phyloP scores from a whole-genome alignment of 169 alveolate genomes.

The Plasmodium sp. region DNA sequence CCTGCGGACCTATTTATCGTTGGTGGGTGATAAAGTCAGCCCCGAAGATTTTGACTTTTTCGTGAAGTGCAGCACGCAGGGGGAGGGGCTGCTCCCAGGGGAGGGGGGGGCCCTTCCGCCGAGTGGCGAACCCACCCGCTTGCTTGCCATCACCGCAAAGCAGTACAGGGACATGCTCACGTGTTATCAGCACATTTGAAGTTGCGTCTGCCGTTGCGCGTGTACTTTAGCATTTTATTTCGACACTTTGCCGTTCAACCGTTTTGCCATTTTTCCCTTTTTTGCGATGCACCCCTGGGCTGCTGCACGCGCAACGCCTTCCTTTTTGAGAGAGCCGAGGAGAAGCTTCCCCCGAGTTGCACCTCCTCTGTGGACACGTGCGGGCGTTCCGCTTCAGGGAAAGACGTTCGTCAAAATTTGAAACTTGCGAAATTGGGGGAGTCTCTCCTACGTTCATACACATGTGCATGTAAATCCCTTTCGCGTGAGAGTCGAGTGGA shows the following conservation, averaged over 20 bases:
- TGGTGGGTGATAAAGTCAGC: conserved; percentile 50
- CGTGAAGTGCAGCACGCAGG: not conserved
- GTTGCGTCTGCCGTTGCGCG: not conserved
- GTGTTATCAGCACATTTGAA: not conserved
- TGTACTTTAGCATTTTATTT: not conserved
- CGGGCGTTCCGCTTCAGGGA: not conserved
- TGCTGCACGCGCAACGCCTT: not conserved
- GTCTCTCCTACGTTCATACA: not conserved
- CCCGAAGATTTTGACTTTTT: conserved; percentile 37
- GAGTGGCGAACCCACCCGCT: not conserved
- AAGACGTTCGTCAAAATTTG: not conserved
- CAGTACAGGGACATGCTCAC: conserved; percentile 43
- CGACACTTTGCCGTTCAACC: not conserved
- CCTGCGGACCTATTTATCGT: conserved; percentile 11
- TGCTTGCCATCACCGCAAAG: not conserved
- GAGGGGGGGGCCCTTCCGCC: not conserved
- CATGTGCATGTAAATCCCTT: not conserved
- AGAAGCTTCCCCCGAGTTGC: not conserved
- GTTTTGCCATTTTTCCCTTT: not conserved
- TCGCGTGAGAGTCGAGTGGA: not conserved
- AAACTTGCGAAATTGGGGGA: not conserved
- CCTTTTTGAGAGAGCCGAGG: not conserved
- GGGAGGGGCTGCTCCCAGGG: not conserved
- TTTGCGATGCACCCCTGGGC: not conserved
- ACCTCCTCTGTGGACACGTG: not conserved